Evolutionary conservation across 139 green algal genomes (phyloP), one percentile per base, ranked within the genome.

Genomic region (Haematococcus lacustris): DNA sequence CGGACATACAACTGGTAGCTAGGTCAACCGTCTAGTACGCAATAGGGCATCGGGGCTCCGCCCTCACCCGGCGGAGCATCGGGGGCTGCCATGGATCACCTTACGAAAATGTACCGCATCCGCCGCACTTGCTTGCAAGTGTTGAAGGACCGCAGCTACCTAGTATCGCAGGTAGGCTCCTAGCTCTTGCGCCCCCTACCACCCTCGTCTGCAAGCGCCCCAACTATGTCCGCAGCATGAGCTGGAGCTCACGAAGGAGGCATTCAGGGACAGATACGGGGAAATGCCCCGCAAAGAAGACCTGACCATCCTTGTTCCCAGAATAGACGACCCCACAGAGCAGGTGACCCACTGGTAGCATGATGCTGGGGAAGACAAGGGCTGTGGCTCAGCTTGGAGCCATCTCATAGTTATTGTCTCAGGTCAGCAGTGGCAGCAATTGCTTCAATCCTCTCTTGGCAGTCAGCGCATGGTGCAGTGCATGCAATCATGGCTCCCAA

Each of bases 71-170:
- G 9, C 9, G 43, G 9, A 53, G 43, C 43, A 53, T 9, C 43
- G 9, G 43, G 9, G 17, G 43, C 9, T 17, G 17, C 43, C 43
- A 92, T 96, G 89, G 88, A 94, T 53, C 76, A 82, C 33, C 71
- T 85, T 0, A 94, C 86, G 0, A 78, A 83, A 26, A 71, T 97
- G 43, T 85, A 81, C 67, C 77, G 76, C 30, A 93, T 91, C 67
- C 76, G 91, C 0, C 87, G 85, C 47, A 98, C 92, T 13, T 93
- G 87, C 38, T 67, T 90, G 25, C 83, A 98, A 71, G 97, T 98
- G 94, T 85, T 98, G 26, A 76, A 80, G 3, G 92, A 97, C 73
- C 71, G 94, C n/a, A 87, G 86, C 32, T 98, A 97, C 73, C 75
- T 98, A 1, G 84, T 98, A 17, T 68, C 69, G 21, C 73, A 90